These are phyloP conservation scores for Globisporangium polare DNA, from an alignment of 352 stramenopile genomes.

Conservation along the genomic window DNA sequence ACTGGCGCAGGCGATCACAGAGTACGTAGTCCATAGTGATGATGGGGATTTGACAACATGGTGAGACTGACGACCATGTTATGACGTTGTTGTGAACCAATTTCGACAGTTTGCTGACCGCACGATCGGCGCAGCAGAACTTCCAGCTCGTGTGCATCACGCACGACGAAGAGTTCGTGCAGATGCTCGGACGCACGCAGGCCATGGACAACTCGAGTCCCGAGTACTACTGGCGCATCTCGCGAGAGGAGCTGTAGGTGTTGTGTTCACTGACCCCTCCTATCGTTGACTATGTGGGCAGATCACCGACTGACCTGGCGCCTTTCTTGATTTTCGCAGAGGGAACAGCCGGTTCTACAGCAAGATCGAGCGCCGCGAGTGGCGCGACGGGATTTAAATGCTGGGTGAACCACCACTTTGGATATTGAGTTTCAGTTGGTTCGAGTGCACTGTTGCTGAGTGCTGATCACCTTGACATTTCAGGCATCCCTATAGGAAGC, in stretches of 20 bases:
- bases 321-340: conserved; percentile 22
- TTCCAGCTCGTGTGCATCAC: conserved; percentile 99
- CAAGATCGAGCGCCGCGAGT: conserved; percentile 77
- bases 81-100: conserved; percentile 7
- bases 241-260: conserved; percentile 76
- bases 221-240: conserved; percentile 85
- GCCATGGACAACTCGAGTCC: conserved; percentile 66
- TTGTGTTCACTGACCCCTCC: background rate
- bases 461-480: too few relatives aligned
- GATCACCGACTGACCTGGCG: background rate
- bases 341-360: conserved; percentile 81
- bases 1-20: conserved; percentile 80
- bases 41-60: background rate
- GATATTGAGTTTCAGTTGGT: too few relatives aligned
- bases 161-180: conserved; percentile 96
- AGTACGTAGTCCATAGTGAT: too few relatives aligned
- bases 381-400: conserved; percentile 41
- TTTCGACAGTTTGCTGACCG: conserved; percentile 89
- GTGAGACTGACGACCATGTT: background rate
- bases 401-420: background rate
- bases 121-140: conserved; percentile 93
- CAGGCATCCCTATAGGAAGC: too few relatives aligned
- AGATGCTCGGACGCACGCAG: conserved; percentile 84
- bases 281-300: too few relatives aligned
- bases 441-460: too few relatives aligned